A percentile compares a stretch with the other conserved stretches of the same genome.
Evolutionary conservation across 1,139 yeast genomes (phyloP).

Genomic region (Geotrichum bryndzae): DNA sequence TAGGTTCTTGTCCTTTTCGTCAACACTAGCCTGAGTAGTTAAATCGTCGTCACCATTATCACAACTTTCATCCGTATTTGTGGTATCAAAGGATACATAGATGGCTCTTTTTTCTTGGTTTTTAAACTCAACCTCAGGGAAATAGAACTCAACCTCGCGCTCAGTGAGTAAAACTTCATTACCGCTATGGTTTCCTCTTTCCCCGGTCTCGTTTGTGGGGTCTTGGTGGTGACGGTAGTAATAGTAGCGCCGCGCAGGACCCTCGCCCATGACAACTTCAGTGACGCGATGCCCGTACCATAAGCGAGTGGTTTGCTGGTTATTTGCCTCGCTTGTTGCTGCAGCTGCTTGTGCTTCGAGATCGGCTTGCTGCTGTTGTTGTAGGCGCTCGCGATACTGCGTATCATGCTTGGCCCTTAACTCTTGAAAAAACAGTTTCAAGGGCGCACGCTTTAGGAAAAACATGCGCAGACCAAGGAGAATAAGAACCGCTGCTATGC

Average conservation of each 20-base stretch:
- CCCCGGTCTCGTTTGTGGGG: background rate
- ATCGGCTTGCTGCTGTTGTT: background rate
- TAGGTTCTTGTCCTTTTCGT: background rate
- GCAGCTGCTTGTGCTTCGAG: conserved; percentile 3
- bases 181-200: background rate
- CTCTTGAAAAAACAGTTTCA: background rate
- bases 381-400: conserved; percentile 8
- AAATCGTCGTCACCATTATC: background rate
- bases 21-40: background rate
- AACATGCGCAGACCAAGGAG: conserved; percentile 1
- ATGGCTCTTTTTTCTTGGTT: background rate
- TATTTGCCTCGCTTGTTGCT: background rate
- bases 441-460: conserved; percentile 6
- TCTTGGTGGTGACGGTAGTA: background rate
- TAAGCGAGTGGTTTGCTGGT: background rate
- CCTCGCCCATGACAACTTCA: background rate
- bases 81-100: background rate
- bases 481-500: conserved; percentile 6
- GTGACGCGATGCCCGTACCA: conserved; percentile 13
- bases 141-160: conserved; percentile 9
- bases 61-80: background rate
- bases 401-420: conserved; percentile 10
- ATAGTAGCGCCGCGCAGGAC: background rate
- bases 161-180: conserved; percentile 1
- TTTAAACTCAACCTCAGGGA: conserved; percentile 4